phyloP scores from a whole-genome alignment of 164 flowering plant species.

The Magnolia officinalis region DNA sequence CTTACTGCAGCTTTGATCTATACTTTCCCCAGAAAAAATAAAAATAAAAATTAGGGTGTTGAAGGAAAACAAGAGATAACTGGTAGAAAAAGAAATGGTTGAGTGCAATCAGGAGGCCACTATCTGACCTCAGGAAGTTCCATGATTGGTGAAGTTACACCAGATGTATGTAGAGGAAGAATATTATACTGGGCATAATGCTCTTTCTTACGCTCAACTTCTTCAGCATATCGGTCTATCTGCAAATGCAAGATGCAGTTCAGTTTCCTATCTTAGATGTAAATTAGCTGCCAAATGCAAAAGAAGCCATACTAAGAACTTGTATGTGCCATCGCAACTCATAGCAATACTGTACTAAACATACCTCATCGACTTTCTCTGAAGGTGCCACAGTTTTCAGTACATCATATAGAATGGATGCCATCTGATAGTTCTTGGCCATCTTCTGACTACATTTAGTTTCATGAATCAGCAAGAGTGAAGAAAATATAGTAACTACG shows the following conservation, averaged over 20 bases:
- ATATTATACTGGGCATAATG: conserved; percentile 79
- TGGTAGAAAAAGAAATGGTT: neutral
- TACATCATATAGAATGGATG: conserved; percentile 82
- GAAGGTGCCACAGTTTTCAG: conserved; percentile 63
- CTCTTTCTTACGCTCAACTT: conserved; percentile 62
- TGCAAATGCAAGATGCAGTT: conserved; percentile 28
- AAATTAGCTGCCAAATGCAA: conserved; percentile 8
- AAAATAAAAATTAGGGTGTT: neutral
- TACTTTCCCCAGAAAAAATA: conserved; percentile 9
- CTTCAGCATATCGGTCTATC: conserved; percentile 62
- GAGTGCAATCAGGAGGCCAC: neutral
- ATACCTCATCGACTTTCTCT: conserved; percentile 66
- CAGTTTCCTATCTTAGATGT: neutral
- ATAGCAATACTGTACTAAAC: conserved; percentile 7
- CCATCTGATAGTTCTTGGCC: conserved; percentile 86
- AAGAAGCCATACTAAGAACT: neutral
- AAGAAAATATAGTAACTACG: neutral
- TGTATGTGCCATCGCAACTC: neutral
- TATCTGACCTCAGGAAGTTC: conserved; percentile 84
- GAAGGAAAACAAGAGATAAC: neutral
- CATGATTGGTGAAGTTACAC: conserved; percentile 80
- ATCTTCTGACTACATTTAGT: conserved; percentile 73
- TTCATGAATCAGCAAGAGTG: conserved; percentile 4
- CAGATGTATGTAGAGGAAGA: conserved; percentile 74
- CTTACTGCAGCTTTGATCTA: conserved; percentile 84